These are phyloP conservation scores for Graphilbum fragrans DNA, from an alignment of 2,329 filamentous ascomycete genomes.

Conservation along the genomic window DNA sequence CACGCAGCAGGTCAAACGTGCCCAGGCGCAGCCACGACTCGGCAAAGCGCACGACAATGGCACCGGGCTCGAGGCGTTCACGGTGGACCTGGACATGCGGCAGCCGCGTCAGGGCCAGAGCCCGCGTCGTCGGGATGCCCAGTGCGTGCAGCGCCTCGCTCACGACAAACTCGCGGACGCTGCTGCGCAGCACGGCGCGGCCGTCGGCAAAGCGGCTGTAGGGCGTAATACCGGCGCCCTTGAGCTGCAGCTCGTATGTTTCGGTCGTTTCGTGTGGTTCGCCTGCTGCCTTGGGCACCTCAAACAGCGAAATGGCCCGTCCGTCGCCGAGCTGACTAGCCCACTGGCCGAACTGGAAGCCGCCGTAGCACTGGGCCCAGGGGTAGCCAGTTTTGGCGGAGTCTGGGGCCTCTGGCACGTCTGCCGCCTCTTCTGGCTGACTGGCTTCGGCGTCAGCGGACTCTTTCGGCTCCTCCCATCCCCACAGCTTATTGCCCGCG, in stretches of 20 bases:
- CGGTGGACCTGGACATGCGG: conserved; percentile 62
- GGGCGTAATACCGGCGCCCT: conserved; percentile 84
- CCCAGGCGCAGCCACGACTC: conserved; percentile 85
- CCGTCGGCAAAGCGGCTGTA: conserved; percentile 96
- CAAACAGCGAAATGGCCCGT: conserved; percentile 86
- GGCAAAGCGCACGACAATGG: conserved; percentile 85
- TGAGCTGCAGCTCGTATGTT: conserved; percentile 93
- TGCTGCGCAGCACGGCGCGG: conserved; percentile 82
- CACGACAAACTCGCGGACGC: conserved; percentile 87
- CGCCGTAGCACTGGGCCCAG: conserved; percentile 97
- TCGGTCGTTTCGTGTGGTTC: neutral
- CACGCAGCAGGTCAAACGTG: conserved; percentile 87
- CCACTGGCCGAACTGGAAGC: conserved; percentile 73
- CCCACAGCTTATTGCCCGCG: conserved; percentile 71
- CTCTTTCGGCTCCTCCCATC: conserved; percentile 41
- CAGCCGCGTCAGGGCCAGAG: conserved; percentile 67
- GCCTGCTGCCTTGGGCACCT: conserved; percentile 31
- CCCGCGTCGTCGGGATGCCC: conserved; percentile 74
- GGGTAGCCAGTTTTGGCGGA: conserved; percentile 54
- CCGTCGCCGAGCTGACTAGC: conserved; percentile 93
- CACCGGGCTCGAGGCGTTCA: conserved; percentile 77
- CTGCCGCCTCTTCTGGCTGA: neutral
- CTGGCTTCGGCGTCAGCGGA: neutral
- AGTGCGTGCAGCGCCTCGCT: conserved; percentile 82
- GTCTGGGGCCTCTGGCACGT: neutral